Conservation (phyloP, 805 yeast genomes). For the Lipomyces yamanashiensis region DNA sequence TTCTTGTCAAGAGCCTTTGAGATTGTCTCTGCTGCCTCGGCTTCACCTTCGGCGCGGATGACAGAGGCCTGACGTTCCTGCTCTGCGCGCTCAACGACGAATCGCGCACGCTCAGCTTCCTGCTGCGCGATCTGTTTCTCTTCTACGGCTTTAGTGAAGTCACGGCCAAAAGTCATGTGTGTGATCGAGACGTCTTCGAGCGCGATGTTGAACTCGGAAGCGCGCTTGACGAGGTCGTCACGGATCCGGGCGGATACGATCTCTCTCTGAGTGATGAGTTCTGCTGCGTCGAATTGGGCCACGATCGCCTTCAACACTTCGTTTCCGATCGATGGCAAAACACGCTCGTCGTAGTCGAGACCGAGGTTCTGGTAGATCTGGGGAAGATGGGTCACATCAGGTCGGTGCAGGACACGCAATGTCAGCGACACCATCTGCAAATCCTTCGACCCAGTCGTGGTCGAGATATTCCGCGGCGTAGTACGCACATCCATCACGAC, state of each 20-base stretch:
- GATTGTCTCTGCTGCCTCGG: slow-evolving; percentile 95
- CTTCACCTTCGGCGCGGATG: slow-evolving; percentile 98
- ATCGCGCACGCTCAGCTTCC: slow-evolving; percentile 97
- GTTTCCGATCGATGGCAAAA: slow-evolving; percentile 88
- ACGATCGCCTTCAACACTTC: slow-evolving; percentile 88
- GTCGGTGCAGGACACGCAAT: slow-evolving; percentile 89
- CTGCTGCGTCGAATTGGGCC: slow-evolving; percentile 95
- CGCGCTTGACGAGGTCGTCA: slow-evolving; percentile 80
- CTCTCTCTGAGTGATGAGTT: slow-evolving; percentile 95
- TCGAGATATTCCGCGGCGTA: slow-evolving; percentile 87
- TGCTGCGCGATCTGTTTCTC: slow-evolving; percentile 99
- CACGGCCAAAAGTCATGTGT: slow-evolving; percentile 95
- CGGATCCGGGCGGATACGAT: slow-evolving; percentile 87
- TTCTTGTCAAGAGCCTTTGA: slow-evolving; percentile 90
- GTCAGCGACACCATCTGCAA: slow-evolving; percentile 94
- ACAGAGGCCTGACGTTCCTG: slow-evolving; percentile 95
- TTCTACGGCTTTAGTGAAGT: slow-evolving; percentile 97
- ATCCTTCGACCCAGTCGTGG: slow-evolving; percentile 97
- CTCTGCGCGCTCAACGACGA: slow-evolving; percentile 91
- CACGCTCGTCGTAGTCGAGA: slow-evolving; percentile 92
- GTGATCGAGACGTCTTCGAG: slow-evolving; percentile 97
- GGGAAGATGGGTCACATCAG: slow-evolving; percentile 83
- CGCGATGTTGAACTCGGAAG: slow-evolving; percentile 84
- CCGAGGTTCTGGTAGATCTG: slow-evolving; percentile 89
- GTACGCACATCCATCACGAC: slow-evolving; percentile 90